These are phyloP conservation scores for Corchorus olitorius DNA, from an alignment of 345 rosid genomes.

Conservation along the genomic window DNA sequence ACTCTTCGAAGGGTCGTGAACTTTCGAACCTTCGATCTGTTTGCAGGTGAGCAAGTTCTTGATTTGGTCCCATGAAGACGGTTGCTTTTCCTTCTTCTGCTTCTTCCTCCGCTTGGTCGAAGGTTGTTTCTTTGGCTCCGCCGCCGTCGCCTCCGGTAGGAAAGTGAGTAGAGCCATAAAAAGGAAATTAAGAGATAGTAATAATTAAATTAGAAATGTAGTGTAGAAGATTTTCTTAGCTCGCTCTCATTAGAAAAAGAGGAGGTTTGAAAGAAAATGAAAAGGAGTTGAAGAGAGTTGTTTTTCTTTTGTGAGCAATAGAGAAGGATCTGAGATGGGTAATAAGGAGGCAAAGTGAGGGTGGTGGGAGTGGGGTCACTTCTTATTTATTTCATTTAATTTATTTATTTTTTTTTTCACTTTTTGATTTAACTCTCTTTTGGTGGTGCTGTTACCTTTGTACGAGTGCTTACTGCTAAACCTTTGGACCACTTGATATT, in stretches of 20 bases:
- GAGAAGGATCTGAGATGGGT: conserved; percentile 47
- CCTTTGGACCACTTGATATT: conserved; percentile 6
- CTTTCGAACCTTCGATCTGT: conserved; percentile 71
- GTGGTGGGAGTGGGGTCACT: conserved; percentile 39
- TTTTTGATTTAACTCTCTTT: conserved; percentile 19
- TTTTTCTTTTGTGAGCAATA: conserved; percentile 11
- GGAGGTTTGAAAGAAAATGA: conserved; percentile 13
- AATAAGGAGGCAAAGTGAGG: conserved; percentile 39
- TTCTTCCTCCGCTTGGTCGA: conserved; percentile 34
- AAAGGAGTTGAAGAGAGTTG: background rate
- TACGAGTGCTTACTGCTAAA: background rate
- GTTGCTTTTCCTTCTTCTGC: conserved; percentile 48
- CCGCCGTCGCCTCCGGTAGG: conserved; percentile 39
- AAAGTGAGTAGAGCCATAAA: conserved; percentile 72
- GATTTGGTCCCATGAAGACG: conserved; percentile 97
- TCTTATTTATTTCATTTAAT: conserved; percentile 30
- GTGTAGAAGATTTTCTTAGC: background rate
- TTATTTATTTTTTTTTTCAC: conserved; percentile 5
- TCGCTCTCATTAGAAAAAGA: conserved; percentile 14
- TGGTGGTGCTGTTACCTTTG: conserved; percentile 5
- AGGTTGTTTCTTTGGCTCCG: conserved; percentile 26
- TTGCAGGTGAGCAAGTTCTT: conserved; percentile 90
- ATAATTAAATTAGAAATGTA: background rate
- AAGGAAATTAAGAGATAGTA: conserved; percentile 19
- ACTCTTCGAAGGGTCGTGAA: conserved; percentile 77